phyloP scores from a whole-genome alignment of 2,329 filamentous ascomycete genomes.

The Penicillium janthinellum region DNA sequence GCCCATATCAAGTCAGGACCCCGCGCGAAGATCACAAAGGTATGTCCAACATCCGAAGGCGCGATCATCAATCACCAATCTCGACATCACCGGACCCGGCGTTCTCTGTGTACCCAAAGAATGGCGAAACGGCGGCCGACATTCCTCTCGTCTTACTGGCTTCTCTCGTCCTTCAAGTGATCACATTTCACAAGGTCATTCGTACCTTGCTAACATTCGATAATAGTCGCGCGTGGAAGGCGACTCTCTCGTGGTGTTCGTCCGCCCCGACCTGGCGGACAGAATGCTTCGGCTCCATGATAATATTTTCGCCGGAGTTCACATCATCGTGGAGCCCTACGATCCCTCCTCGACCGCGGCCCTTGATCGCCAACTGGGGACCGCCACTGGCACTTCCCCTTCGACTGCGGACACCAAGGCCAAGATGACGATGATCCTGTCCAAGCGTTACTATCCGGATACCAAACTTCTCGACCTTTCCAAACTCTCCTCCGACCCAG shows the following conservation, averaged over 20 bases:
- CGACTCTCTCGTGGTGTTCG: constrained; percentile 68
- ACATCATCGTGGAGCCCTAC: constrained; percentile 58
- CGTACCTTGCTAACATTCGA: constrained; percentile 66
- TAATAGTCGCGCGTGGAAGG: constrained; percentile 68
- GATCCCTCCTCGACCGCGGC: constrained; percentile 33
- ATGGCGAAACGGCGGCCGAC: constrained; percentile 49
- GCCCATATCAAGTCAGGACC: constrained; percentile 51
- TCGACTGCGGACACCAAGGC: constrained; percentile 62
- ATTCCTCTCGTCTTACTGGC: constrained; percentile 32
- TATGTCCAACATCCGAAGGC: constrained; percentile 61
- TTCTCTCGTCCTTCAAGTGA: constrained; percentile 40
- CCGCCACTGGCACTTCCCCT: constrained; percentile 45
- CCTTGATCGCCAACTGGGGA: constrained; percentile 23
- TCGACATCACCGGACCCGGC: constrained; percentile 40
- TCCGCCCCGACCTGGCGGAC: constrained; percentile 64
- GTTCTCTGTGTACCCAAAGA: constrained; percentile 44
- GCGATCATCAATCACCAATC: constrained; percentile 45
- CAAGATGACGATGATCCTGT: constrained; percentile 71
- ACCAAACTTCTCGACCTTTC: constrained; percentile 82
- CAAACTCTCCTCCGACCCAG: constrained; percentile 70
- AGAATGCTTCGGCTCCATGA: constrained; percentile 69
- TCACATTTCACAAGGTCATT: constrained; percentile 47
- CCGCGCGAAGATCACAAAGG: constrained; percentile 71
- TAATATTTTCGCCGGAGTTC: constrained; percentile 67
- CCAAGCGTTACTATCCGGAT: constrained; percentile 69